Conservation (phyloP, 257 asterid genomes). For the Hygrophila difformis region DNA sequence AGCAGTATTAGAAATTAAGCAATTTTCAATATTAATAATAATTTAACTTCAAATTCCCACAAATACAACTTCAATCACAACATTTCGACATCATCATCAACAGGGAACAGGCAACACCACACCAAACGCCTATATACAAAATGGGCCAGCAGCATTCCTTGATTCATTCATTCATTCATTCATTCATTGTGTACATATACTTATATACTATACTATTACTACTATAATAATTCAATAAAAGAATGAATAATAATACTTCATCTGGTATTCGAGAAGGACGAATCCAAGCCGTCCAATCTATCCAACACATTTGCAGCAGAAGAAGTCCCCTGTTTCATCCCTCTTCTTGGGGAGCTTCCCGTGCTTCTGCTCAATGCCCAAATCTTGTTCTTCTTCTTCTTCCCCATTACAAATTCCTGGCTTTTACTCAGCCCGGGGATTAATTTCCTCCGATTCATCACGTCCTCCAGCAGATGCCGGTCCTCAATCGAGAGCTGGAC, state of each 20-base stretch:
- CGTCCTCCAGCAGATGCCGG: constrained; percentile 57
- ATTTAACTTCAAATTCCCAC: too few relatives aligned
- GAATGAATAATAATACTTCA: constrained; percentile 17
- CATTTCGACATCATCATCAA: too few relatives aligned
- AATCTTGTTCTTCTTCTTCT: constrained; percentile 25
- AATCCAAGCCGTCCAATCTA: constrained; percentile 69
- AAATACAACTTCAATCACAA: too few relatives aligned
- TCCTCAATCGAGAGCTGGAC: constrained; percentile 65
- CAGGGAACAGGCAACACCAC: too few relatives aligned
- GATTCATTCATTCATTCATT: too few relatives aligned
- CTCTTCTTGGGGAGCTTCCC: constrained; percentile 61
- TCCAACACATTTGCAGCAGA: constrained; percentile 64
- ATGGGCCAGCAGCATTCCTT: constrained; percentile 17
- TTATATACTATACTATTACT: background rate
- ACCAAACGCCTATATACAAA: constrained; percentile 25
- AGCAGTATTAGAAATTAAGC: too few relatives aligned
- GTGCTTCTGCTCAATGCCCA: constrained; percentile 64
- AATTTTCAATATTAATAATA: too few relatives aligned
- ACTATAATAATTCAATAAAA: constrained; percentile 22
- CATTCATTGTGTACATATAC: too few relatives aligned
- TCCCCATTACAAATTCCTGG: constrained; percentile 52
- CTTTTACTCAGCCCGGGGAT: constrained; percentile 72
- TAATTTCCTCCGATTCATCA: constrained; percentile 45
- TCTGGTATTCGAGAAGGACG: constrained; percentile 32
- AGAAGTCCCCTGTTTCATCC: constrained; percentile 27